Evolutionary conservation across 345 rosid genomes (phyloP), one percentile per base, ranked within the genome.

Genomic region (Eucalyptus sp.): DNA sequence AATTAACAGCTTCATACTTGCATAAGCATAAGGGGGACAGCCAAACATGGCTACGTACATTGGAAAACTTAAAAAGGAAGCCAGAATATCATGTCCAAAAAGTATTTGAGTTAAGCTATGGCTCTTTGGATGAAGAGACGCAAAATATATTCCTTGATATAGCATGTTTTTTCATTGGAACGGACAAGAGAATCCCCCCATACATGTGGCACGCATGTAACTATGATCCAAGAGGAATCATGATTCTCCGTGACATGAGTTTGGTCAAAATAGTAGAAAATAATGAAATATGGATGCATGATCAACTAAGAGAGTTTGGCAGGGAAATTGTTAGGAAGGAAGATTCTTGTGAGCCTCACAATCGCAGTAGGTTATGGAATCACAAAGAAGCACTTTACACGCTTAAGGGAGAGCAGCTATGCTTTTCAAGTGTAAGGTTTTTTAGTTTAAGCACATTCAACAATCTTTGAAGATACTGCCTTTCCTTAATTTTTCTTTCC

Each of bases 391-490:
- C 86, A 0, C 13, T 88, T 8, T 33, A 3, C 49, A 52, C 6
- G 1, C 37, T 88, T 58, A 33, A 25, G 0, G 51, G 76, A 29
- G 11, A 15, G 41, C 2, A 88, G 71, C 86, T 79, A 88, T 0
- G 29, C 3, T 62, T 62, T 62, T 62, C 2, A 29, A 43, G 43
- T 7, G 5, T 5, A 5, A 5, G 43, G 3, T 29, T 0, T 11
- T 50, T 15, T 15, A 5, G 52, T 50, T 2, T 27, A 7, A 13
- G 0, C 33, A 62, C 0, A 29, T 1, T 62, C 3, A 3, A 60
- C n/a, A 12, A 25, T 60, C 31, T 3, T 60, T 60, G 15, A 1
- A 60, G 5, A 6, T 62, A 62, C 71, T 29, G 0, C 17, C 17
- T 62, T 29, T 62, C 18, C 71, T 62, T 12, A 1, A 29, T 62